phyloP scores from a whole-genome alignment of 2,329 filamentous ascomycete genomes.

The Curvularia eragrostidis region DNA sequence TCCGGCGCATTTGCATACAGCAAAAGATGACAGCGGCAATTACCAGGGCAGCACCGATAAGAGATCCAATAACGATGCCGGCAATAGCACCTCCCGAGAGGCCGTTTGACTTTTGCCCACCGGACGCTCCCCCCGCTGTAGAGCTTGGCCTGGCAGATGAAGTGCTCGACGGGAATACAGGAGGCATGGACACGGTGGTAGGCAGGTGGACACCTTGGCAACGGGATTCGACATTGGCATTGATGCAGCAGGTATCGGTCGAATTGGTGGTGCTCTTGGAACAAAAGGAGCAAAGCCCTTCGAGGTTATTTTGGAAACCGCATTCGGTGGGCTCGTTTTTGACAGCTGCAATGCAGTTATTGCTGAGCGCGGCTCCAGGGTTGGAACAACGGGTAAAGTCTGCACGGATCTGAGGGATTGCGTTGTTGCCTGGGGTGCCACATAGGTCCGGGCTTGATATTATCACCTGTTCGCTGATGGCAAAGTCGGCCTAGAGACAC shows the following conservation, averaged over 20 bases:
- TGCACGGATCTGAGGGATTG: conserved; percentile 79
- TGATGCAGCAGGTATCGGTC: conserved; percentile 94
- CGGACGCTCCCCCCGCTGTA: conserved; percentile 30
- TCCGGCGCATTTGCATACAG: conserved; percentile 66
- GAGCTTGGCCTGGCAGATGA: conserved; percentile 59
- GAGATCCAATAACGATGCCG: conserved; percentile 82
- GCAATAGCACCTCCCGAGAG: conserved; percentile 89
- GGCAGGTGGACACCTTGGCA: conserved; percentile 83
- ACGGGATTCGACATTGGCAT: conserved; percentile 73
- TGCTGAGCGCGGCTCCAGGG: conserved; percentile 78
- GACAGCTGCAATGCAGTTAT: conserved; percentile 75
- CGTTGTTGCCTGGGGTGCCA: conserved; percentile 67
- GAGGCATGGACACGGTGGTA: conserved; percentile 66
- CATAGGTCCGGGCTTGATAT: conserved; percentile 77
- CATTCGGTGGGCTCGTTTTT: conserved; percentile 87
- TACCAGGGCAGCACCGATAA: conserved; percentile 75
- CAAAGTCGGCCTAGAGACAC: conserved; percentile 72
- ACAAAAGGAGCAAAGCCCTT: conserved; percentile 88
- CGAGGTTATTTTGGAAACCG: conserved; percentile 74
- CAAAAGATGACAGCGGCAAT: conserved; percentile 65
- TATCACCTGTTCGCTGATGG: conserved; percentile 86
- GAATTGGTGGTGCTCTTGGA: conserved; percentile 82
- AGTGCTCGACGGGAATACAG: conserved; percentile 67
- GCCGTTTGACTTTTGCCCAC: conserved; percentile 51
- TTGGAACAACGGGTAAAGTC: conserved; percentile 91